Evolutionary conservation across 1,139 yeast genomes (phyloP).

Genomic region (Hyphopichia pseudoburtonii): DNA sequence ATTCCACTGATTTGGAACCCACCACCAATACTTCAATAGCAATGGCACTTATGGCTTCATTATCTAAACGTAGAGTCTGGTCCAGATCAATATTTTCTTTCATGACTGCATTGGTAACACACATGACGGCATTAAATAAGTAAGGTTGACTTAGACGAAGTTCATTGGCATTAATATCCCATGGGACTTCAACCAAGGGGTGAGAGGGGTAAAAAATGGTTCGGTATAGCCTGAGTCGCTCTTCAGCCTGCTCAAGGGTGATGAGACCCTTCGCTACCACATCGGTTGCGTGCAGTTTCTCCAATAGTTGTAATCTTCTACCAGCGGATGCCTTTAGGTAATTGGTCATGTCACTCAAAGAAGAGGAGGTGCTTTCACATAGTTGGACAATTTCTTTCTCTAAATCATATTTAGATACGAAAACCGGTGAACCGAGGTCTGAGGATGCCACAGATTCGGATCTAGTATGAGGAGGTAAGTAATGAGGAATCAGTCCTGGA

Average conservation of each 20-base stretch:
- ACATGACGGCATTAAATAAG: constrained; percentile 64
- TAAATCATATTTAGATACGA: constrained; percentile 31
- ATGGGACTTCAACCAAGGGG: constrained; percentile 58
- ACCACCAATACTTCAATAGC: constrained; percentile 63
- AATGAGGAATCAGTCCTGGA: background rate
- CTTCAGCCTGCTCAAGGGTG: constrained; percentile 49
- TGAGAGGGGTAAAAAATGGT: constrained; percentile 36
- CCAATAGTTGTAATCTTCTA: constrained; percentile 34
- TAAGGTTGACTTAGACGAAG: constrained; percentile 56
- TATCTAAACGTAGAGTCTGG: constrained; percentile 48
- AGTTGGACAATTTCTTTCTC: constrained; percentile 38
- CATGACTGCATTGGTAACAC: constrained; percentile 51
- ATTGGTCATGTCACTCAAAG: constrained; percentile 39
- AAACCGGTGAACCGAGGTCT: constrained; percentile 25
- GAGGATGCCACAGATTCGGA: constrained; percentile 5
- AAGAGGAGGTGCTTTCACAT: constrained; percentile 25
- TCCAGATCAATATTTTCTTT: constrained; percentile 29
- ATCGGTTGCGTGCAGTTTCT: constrained; percentile 30
- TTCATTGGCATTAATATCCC: constrained; percentile 40
- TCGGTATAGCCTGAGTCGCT: constrained; percentile 44
- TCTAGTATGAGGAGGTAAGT: background rate
- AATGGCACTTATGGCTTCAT: constrained; percentile 56
- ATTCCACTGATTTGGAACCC: constrained; percentile 73
- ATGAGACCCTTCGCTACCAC: constrained; percentile 49
- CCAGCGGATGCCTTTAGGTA: constrained; percentile 36